phyloP scores from a whole-genome alignment of 768 basidiomycete species.

The Terana coerulea region DNA sequence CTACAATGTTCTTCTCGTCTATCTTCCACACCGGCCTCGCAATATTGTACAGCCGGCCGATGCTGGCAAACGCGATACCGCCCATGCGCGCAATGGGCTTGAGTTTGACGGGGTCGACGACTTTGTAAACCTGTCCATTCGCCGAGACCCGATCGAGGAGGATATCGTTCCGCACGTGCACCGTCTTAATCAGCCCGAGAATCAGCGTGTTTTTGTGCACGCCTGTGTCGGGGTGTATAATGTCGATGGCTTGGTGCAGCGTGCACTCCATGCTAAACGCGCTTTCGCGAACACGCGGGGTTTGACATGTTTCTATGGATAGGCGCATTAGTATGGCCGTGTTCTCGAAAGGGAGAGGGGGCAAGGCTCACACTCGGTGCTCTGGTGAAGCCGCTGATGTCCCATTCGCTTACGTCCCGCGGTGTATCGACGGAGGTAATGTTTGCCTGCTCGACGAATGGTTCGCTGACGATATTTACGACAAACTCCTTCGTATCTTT shows the following conservation, averaged over 20 bases:
- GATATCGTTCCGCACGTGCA: conserved; percentile 41
- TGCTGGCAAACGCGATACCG: conserved; percentile 46
- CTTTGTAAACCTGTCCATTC: conserved; percentile 29
- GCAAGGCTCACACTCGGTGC: conserved; percentile 46
- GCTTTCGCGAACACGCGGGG: conserved; percentile 53
- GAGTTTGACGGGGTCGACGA: conserved; percentile 45
- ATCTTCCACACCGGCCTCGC: conserved; percentile 37
- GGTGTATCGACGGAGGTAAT: conserved; percentile 53
- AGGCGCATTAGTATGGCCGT: too few relatives aligned
- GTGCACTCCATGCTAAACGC: conserved; percentile 60
- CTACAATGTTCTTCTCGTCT: conserved; percentile 28
- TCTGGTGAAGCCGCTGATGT: conserved; percentile 53
- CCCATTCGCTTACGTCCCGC: conserved; percentile 52
- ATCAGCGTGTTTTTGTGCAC: conserved; percentile 28
- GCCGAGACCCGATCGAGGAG: conserved; percentile 43
- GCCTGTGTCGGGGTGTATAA: conserved; percentile 28
- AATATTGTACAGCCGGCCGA: conserved; percentile 45
- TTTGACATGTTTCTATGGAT: conserved; percentile 40
- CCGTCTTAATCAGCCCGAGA: conserved; percentile 35
- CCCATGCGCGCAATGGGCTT: conserved; percentile 52
- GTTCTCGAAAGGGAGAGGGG: too few relatives aligned
- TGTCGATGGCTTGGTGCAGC: conserved; percentile 42
- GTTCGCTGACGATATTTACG: conserved; percentile 68
- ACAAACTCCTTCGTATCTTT: conserved; percentile 63
- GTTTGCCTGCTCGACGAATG: conserved; percentile 56